Evolutionary conservation across 2,329 filamentous ascomycete genomes (phyloP).

Genomic region (Fusarium protoensiforme): DNA sequence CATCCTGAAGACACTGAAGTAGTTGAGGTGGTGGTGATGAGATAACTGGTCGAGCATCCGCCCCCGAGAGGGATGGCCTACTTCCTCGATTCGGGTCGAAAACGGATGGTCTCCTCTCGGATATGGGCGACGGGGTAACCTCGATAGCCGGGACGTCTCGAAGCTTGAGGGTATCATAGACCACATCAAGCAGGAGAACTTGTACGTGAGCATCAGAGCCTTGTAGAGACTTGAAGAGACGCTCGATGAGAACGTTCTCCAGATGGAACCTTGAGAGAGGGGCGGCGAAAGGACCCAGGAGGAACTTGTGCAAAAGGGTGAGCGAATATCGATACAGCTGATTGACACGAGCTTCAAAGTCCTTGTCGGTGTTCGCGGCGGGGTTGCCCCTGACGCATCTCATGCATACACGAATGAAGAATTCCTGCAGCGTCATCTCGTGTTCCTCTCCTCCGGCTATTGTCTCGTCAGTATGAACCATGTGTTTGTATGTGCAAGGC

Average conservation of each 20-base stretch:
- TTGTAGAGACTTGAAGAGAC: constrained; percentile 70
- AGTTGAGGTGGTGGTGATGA: constrained; percentile 73
- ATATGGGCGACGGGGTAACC: constrained; percentile 55
- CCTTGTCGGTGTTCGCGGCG: constrained; percentile 30
- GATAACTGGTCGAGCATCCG: constrained; percentile 39
- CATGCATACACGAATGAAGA: constrained; percentile 74
- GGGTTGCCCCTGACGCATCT: constrained; percentile 61
- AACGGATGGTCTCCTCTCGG: constrained; percentile 59
- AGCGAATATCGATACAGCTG: constrained; percentile 78
- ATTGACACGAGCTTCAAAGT: constrained; percentile 60
- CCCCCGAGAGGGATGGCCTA: constrained; percentile 50
- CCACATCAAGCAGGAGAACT: constrained; percentile 80
- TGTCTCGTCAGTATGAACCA: constrained; percentile 30
- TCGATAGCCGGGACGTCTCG: constrained; percentile 57
- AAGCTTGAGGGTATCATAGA: constrained; percentile 78
- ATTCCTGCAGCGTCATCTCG: constrained; percentile 72
- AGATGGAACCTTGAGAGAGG: constrained; percentile 72
- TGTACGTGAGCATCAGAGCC: constrained; percentile 77
- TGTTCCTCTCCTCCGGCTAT: constrained; percentile 62
- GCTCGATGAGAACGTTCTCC: constrained; percentile 76
- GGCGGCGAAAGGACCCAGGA: constrained; percentile 70
- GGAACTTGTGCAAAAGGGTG: constrained; percentile 75
- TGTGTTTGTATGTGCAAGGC: neutral
- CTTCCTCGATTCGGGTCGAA: constrained; percentile 55
- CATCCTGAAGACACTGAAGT: constrained; percentile 86